A percentile compares a stretch with the other conserved stretches of the same genome.
Evolutionary conservation across 78 protist species (phyloP).

Genomic region (Creolimax fragrantissima): DNA sequence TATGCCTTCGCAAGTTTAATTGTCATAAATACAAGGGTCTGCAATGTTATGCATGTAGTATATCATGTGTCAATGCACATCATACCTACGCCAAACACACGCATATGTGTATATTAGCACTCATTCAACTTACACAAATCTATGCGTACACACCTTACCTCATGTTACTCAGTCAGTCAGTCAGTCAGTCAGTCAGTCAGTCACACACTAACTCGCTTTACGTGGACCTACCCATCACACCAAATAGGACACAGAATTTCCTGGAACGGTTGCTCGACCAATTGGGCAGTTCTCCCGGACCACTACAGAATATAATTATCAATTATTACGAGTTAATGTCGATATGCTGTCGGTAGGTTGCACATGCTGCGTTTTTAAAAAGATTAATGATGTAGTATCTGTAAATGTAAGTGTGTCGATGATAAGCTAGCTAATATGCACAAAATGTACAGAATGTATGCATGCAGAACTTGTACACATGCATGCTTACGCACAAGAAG

Average conservation of each 20-base stretch:
- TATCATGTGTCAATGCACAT: background rate
- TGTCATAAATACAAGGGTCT: background rate
- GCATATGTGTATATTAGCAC: background rate
- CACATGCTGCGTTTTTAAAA: background rate
- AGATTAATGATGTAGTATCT: background rate
- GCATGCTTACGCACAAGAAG: background rate
- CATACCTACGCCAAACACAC: background rate
- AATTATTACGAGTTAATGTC: conserved; percentile 57
- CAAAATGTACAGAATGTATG: background rate
- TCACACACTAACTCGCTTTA: background rate
- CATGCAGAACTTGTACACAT: background rate
- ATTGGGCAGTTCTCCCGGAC: conserved; percentile 56
- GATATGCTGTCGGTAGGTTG: conserved; percentile 59
- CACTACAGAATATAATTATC: background rate
- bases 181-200: background rate
- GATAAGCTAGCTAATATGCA: background rate
- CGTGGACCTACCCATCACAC: background rate
- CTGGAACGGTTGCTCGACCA: conserved; percentile 89
- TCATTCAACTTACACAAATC: background rate
- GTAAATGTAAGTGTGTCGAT: background rate
- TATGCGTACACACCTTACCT: background rate
- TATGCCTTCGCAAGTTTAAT: background rate
- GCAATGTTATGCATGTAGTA: background rate
- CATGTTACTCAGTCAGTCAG: background rate
- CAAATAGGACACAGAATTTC: conserved; percentile 92